A percentile compares a stretch with the other conserved stretches of the same genome.
phyloP scores from a whole-genome alignment of 306 rosid genomes.

The Heteromeles arbutifolia region DNA sequence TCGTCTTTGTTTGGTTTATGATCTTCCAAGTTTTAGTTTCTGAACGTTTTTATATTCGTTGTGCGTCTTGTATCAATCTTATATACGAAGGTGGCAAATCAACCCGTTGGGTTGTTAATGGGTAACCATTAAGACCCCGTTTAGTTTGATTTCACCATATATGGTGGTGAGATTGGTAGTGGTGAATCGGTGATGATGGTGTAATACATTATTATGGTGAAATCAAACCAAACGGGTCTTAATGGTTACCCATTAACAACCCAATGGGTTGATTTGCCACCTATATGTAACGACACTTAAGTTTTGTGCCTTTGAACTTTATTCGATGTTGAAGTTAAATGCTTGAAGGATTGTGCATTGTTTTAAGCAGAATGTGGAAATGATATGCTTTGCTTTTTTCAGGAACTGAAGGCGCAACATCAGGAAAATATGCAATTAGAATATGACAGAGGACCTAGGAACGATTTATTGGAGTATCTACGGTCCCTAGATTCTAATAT shows the following conservation, averaged over 20 bases:
- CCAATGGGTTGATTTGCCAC: too few species aligned
- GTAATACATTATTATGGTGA: too few species aligned
- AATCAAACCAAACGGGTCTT: too few species aligned
- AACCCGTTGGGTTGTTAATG: too few species aligned
- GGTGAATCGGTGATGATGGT: too few species aligned
- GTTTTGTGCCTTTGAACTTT: neutral
- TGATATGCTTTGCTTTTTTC: constrained; percentile 16
- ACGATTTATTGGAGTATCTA: constrained; percentile 75
- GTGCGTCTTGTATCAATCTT: neutral
- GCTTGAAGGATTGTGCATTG: neutral
- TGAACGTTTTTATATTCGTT: neutral
- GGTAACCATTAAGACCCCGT: too few species aligned
- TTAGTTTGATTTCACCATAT: too few species aligned
- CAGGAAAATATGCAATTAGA: constrained; percentile 58
- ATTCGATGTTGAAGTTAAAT: neutral
- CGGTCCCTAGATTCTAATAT: constrained; percentile 82
- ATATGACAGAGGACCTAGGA: constrained; percentile 52
- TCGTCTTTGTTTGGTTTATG: neutral
- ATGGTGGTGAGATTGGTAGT: too few species aligned
- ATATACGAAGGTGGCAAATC: too few species aligned
- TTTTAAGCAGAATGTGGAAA: neutral
- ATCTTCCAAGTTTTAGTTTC: neutral
- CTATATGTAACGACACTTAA: too few species aligned
- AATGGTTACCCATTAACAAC: too few species aligned
- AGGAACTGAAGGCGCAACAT: constrained; percentile 72